These are phyloP conservation scores for Iris pallida DNA, from an alignment of 116 monocot species.

Conservation along the genomic window DNA sequence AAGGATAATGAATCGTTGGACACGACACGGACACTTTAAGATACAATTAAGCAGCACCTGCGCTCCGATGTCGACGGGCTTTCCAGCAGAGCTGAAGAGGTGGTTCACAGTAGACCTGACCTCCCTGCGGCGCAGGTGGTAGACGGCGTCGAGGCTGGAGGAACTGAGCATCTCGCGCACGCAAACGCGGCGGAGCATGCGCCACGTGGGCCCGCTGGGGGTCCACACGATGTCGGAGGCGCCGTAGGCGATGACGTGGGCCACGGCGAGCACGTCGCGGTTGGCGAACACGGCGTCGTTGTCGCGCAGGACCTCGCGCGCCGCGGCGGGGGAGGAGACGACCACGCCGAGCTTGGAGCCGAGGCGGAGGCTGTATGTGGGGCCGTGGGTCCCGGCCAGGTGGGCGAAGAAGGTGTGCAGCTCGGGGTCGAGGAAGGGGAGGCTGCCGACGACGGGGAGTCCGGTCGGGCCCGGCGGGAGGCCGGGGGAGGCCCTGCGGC, in stretches of 20 bases:
- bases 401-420: too few species aligned
- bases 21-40: too few species aligned
- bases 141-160: too few species aligned
- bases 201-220: constrained; percentile 8
- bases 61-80: constrained; percentile 3
- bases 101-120: neutral
- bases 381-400: too few species aligned
- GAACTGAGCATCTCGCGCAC: constrained; percentile 9
- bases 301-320: constrained; percentile 9
- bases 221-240: constrained; percentile 11
- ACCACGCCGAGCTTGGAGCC: too few species aligned
- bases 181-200: constrained; percentile 11
- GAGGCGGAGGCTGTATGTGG: too few species aligned
- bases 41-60: constrained; percentile 4
- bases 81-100: neutral
- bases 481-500: neutral
- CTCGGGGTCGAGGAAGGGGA: constrained; percentile 12
- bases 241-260: constrained; percentile 9
- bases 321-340: constrained; percentile 9
- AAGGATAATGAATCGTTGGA: too few species aligned
- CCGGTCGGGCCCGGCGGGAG: constrained; percentile 9
- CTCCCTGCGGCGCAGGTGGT: neutral
- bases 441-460: constrained; percentile 14
- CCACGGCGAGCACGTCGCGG: constrained; percentile 11
- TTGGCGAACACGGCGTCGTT: constrained; percentile 12